Percentiles rank a stretch among this genome's conserved stretches.
phyloP scores from a whole-genome alignment of 2,329 filamentous ascomycete species.

The Ilyonectria mors-panacis region DNA sequence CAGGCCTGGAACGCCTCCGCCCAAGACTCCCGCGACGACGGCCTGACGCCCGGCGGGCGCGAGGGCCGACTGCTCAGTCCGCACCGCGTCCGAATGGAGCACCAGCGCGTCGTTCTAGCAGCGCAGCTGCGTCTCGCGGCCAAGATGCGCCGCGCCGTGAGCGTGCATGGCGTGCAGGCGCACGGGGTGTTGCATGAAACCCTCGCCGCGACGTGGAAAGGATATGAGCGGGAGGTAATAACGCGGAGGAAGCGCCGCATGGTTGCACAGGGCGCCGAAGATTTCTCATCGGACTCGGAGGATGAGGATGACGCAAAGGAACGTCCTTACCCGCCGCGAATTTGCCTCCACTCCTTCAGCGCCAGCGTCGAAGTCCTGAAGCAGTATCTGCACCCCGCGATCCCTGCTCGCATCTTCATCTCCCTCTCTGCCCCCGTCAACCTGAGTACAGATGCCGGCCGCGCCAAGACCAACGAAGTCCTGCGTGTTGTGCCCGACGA shows the following conservation, averaged over 20 bases:
- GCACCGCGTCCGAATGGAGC: conserved; percentile 76
- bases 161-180: conserved; percentile 82
- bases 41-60: conserved; percentile 77
- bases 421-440: conserved; percentile 92
- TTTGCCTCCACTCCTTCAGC: conserved; percentile 96
- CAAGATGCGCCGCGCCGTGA: conserved; percentile 75
- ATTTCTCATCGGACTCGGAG: conserved; percentile 58
- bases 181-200: conserved; percentile 80
- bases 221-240: conserved; percentile 74
- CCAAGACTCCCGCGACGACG: conserved; percentile 45
- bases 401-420: conserved; percentile 86
- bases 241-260: conserved; percentile 72
- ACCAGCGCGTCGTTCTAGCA: conserved; percentile 77
- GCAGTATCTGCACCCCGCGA: conserved; percentile 81
- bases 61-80: conserved; percentile 79
- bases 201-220: conserved; percentile 77
- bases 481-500: conserved; percentile 83
- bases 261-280: conserved; percentile 63
- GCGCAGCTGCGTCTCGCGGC: conserved; percentile 81
- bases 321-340: conserved; percentile 82
- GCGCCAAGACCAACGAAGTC: conserved; percentile 71
- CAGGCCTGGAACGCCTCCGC: conserved; percentile 64
- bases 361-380: conserved; percentile 81
- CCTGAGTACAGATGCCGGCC: conserved; percentile 67
- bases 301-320: conserved; percentile 56